phyloP scores from a whole-genome alignment of 176 grass and related monocot species.

The Rhipidocladum racemiflorum region DNA sequence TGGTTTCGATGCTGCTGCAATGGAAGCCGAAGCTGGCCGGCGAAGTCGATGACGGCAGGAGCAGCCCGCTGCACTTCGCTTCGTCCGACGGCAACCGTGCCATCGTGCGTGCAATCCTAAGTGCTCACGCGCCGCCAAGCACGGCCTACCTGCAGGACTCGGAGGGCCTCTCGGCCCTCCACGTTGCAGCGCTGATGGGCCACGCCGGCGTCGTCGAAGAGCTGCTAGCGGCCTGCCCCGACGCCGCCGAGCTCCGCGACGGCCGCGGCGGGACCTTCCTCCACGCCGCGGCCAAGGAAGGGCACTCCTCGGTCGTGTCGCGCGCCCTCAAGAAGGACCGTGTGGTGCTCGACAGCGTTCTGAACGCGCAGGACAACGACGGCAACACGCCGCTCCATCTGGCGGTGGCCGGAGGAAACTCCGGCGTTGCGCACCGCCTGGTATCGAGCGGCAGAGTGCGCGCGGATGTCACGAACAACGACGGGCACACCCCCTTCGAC shows the following conservation, averaged over 20 bases:
- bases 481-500: too few species aligned
- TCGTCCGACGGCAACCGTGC: background rate
- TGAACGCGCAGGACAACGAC: background rate
- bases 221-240: background rate
- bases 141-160: background rate
- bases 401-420: too few species aligned
- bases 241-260: constrained; percentile 4
- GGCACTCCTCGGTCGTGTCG: background rate
- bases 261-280: constrained; percentile 1
- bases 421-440: too few species aligned
- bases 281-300: constrained; percentile 14
- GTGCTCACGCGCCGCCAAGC: background rate
- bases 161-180: background rate
- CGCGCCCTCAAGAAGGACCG: background rate
- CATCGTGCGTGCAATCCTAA: background rate
- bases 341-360: background rate
- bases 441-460: too few species aligned
- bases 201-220: background rate
- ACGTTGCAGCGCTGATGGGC: constrained; percentile 9
- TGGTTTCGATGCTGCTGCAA: background rate
- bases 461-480: too few species aligned
- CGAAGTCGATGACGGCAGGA: background rate
- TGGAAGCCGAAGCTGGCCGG: constrained; percentile 2
- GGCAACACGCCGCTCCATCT: constrained; percentile 26
- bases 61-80: constrained; percentile 23